Evolutionary conservation across 108 stramenopile genomes (phyloP), one percentile per base, ranked within the genome.

Genomic region (Nitzschia sp.): DNA sequence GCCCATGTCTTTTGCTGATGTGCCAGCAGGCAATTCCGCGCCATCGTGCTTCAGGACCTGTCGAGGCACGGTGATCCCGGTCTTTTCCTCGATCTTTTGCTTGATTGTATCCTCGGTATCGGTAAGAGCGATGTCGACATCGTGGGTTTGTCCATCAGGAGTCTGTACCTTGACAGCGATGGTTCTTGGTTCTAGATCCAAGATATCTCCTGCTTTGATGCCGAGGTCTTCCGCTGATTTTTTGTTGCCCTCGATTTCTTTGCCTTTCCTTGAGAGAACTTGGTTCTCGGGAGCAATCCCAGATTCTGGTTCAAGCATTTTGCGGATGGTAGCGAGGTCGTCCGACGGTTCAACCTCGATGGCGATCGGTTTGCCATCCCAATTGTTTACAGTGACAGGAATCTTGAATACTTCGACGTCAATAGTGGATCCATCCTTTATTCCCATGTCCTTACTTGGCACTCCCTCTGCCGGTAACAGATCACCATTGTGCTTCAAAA

Each of bases 231-330:
- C 27, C 3, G 35, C 6, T 25, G 38, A 28, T 46, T 66, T 73
- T 29, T 27, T 41, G 31, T 29, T 13, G 35, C 66, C 72, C 1
- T 35, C 38, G 25, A 73, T 38, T 16, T 59, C 58, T 0, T 45
- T 28, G 19, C 45, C 72, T 23, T 9, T 27, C 45, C 32, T 58
- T 13, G 45, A 47, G 8, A 73, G 31, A 22, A 22, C 15, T 52
- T 73, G 72, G 31, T 73, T 66, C 26, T 73, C 52, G 17, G 55
- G 22, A 27, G 54, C 31, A 27, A 73, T 73, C 16, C 72, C 64
- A 1, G 64, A 38, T 25, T 73, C 65, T 25, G 32, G 47, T 36
- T 58, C 65, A 4, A 73, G 22, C 31, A 46, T 45, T 27, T 36
- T 30, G 23, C 58, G 57, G 45, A 69, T 17, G 15, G 28, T 30